Evolutionary conservation across 2,329 filamentous ascomycete genomes (phyloP), one percentile per base, ranked within the genome.

Genomic region (Colletotrichum sp.): DNA sequence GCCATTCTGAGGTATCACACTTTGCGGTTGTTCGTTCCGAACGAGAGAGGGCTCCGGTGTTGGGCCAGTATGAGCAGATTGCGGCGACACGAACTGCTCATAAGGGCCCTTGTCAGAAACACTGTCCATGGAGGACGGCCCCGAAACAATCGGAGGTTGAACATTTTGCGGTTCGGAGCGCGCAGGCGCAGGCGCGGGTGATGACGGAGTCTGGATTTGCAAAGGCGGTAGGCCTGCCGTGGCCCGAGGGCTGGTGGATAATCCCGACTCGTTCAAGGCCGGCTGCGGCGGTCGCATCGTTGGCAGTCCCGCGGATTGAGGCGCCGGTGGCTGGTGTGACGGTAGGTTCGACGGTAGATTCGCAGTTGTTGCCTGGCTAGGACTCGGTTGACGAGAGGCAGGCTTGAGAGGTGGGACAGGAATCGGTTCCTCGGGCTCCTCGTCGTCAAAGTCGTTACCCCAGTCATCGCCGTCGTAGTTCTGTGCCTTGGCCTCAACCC

Each of bases 401-500:
- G 76, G 69, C 21, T 64, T 66, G 75, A 79, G 80, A 75, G 78
- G 80, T 32, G 82, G 79, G 39, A 79, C 80, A 36, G 87, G 85
- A 66, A 87, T 84, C 30, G 85, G 84, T 39, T 86, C 83, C 57
- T 88, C 85, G 9, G 82, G 80, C 44, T 90, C 89, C 55, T 91
- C 90, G 70, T 92, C 86, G 6, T 49, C 44, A 49, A 89, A 90
- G 44, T 93, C 92, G 72, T 89, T 94, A 44, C 95, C 96, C 96
- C 96, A 98, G 82, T 98, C 96, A 81, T 98, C 96, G 78, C 96
- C 96, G 81, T 96, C 96, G 82, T 99, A 99, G 82, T 92, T 95
- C 80, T 94, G 93, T 75, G 92, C 90, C 84, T 96, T 96, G 44
- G 96, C 96, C 81, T 98, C 94, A 49, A 96, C 94, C 96, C 96